Evolutionary conservation across 2,329 filamentous ascomycete species (phyloP), one percentile per base, ranked within the genome.

Genomic region (Ascochyta koolunga): DNA sequence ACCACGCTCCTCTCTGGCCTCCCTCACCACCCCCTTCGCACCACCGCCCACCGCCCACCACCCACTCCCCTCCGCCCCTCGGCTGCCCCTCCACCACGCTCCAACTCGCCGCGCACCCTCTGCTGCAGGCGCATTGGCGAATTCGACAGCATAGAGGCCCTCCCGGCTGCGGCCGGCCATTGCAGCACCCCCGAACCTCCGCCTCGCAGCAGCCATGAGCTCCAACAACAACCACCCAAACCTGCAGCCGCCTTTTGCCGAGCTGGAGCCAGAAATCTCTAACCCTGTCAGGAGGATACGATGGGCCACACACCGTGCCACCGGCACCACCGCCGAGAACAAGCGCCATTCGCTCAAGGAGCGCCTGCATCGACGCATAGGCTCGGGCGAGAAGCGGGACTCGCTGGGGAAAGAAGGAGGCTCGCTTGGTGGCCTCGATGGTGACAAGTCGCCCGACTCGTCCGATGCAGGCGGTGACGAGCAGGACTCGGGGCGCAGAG

Each of bases 251-350:
- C 52, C 56, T 15, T 56, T 56, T 13, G 50, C 54, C 42, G 60
- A 69, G 49, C 62, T 77, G 53, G 73, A 77, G 62, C 82, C 77
- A 63, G 80, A 85, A 65, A 77, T 82, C 55, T 83, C 83, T 37
- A 83, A 82, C 59, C 82, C 84, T 8, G 89, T 87, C 19, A 91
- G 93, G 72, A 84, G 93, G 71, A 87, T 95, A 75, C 84, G 95
- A 86, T 98, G 95, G 95, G 93, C 95, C 16, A 98, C 95, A n/a
- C 90, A 93, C 69, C 90, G 91, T 73, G 85, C 90, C 75, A 87
- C 87, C 13, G 86, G 90, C 67, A 84, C 87, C 70, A 90, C 87
- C 72, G 91, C 89, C 61, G 81, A 83, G 64, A 83, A 85, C 72
- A 98, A 97, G 82, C 87, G 95, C 59, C 79, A 88, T 53, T 95